Conservation (phyloP, 805 yeast species). For the Candida schatavii region DNA sequence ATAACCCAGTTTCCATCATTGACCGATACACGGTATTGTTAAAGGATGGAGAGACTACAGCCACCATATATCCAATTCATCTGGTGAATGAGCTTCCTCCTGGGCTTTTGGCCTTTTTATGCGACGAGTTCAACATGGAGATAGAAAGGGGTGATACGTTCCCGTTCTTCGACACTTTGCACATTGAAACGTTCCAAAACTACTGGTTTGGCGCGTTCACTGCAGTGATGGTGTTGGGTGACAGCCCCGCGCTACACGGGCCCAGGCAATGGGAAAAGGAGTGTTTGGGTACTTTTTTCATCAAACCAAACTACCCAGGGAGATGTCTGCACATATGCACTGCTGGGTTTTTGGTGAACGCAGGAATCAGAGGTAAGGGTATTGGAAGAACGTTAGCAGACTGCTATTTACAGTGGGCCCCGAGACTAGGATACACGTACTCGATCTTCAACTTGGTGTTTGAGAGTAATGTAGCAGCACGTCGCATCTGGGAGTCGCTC, state of each 20-base stretch:
- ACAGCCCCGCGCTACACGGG: conserved; percentile 44
- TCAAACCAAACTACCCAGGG: conserved; percentile 90
- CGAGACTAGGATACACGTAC: conserved; percentile 80
- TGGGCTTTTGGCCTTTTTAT: conserved; percentile 72
- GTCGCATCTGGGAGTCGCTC: conserved; percentile 71
- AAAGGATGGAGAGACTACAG: conserved; percentile 87
- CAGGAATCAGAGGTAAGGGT: conserved; percentile 89
- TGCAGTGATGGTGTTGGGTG: conserved; percentile 79
- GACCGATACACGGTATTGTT: conserved; percentile 74
- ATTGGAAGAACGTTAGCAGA: conserved; percentile 84
- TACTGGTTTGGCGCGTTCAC: conserved; percentile 89
- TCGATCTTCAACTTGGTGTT: conserved; percentile 82
- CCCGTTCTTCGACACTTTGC: conserved; percentile 79
- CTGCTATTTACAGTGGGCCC: conserved; percentile 88
- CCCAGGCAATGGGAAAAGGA: conserved; percentile 85
- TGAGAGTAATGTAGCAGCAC: conserved; percentile 82
- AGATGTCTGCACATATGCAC: conserved; percentile 91
- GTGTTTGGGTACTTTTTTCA: conserved; percentile 82
- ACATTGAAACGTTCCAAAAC: conserved; percentile 70
- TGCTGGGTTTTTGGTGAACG: conserved; percentile 83
- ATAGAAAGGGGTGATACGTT: conserved; percentile 83
- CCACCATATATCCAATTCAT: conserved; percentile 85
- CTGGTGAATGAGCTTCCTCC: conserved; percentile 68
- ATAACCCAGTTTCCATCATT: conserved; percentile 33
- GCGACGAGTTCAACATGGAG: conserved; percentile 93